Conservation (phyloP, 2,329 filamentous ascomycete species). For the Xylariaceae sp. region DNA sequence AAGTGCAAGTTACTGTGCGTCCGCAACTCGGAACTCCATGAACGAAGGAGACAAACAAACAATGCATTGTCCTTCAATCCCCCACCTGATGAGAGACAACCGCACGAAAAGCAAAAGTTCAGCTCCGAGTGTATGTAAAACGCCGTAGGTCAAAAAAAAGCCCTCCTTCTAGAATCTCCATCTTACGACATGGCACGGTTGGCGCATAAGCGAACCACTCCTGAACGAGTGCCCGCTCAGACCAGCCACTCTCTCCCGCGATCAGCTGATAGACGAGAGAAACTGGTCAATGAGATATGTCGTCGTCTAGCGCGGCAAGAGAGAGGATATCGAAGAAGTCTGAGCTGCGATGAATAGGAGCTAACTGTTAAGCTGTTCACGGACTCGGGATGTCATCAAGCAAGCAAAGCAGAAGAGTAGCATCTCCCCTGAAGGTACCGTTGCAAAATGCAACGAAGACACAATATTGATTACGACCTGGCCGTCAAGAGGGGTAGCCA, state of each 20-base stretch:
- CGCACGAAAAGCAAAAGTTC: no score
- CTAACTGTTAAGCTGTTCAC: no score
- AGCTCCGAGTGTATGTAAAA: neutral
- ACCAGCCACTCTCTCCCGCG: neutral
- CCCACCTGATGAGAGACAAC: no score
- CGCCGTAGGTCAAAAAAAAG: neutral
- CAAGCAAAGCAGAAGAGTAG: no score
- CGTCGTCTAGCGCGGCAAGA: neutral
- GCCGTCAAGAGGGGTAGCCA: neutral
- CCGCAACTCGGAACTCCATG: no score
- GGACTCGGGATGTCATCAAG: no score
- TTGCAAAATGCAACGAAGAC: neutral
- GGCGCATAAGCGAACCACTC: neutral
- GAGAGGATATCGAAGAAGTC: neutral
- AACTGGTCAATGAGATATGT: neutral
- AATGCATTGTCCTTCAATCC: no score
- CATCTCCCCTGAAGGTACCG: neutral
- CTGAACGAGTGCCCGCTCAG: neutral
- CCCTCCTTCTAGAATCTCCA: neutral
- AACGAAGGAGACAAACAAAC: no score
- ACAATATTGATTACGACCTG: neutral
- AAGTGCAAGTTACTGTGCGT: no score
- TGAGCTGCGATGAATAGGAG: no score
- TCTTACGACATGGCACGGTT: neutral
- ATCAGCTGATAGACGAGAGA: neutral